Evolutionary conservation across 2,329 filamentous ascomycete genomes (phyloP).

Genomic region (Pyricularia sp.): DNA sequence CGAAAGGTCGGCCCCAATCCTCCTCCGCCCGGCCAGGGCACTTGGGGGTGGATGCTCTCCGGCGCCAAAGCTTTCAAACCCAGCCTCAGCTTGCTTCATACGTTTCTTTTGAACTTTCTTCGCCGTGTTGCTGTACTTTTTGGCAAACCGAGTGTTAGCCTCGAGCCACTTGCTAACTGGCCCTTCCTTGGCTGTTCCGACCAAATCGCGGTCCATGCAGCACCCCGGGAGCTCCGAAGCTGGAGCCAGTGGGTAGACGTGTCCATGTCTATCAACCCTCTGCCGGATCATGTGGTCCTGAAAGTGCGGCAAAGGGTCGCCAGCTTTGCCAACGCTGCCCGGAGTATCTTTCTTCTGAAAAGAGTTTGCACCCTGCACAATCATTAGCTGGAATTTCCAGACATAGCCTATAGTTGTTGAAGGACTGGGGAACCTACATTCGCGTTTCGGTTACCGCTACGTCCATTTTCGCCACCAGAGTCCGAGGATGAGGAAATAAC

Average conservation of each 20-base stretch:
- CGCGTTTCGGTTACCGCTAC: conserved; percentile 4
- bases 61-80: conserved; percentile 59
- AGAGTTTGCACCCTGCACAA: not conserved
- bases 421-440: not conserved
- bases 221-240: conserved; percentile 57
- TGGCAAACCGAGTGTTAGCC: conserved; percentile 65
- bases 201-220: conserved; percentile 49
- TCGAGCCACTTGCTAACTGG: conserved; percentile 78
- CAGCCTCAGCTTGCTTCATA: conserved; percentile 60
- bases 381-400: not conserved
- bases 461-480: conserved; percentile 14
- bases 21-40: conserved; percentile 65
- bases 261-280: conserved; percentile 69
- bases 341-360: conserved; percentile 10
- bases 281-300: conserved; percentile 87
- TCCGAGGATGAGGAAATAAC: conserved; percentile 55
- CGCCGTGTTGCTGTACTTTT: conserved; percentile 59
- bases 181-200: conserved; percentile 72
- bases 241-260: conserved; percentile 57
- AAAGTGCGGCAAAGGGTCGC: conserved; percentile 74
- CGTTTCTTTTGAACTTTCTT: conserved; percentile 64
- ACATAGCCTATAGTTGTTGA: not conserved
- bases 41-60: conserved; percentile 77
- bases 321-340: conserved; percentile 68
- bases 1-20: conserved; percentile 33